These are phyloP conservation scores for Triadica sebifera DNA, from an alignment of 345 rosid species.

Conservation along the genomic window DNA sequence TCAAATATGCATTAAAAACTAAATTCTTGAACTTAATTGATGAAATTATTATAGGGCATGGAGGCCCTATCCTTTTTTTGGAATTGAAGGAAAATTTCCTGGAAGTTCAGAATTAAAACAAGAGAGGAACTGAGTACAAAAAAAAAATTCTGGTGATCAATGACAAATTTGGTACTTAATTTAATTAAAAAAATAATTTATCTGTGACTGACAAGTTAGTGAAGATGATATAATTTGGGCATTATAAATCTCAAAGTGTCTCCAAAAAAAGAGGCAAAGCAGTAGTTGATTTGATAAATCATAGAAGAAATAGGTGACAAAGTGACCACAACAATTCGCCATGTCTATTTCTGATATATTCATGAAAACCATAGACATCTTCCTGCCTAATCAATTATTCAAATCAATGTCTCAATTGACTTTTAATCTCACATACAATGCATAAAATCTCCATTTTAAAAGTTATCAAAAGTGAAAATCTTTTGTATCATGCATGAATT, in stretches of 20 bases:
- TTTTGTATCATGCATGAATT: slow-evolving; percentile 28
- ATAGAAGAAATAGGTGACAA: slow-evolving; percentile 21
- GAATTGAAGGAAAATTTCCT: neutral
- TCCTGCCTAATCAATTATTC: slow-evolving; percentile 34
- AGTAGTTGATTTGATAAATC: slow-evolving; percentile 18
- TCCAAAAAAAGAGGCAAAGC: slow-evolving; percentile 17
- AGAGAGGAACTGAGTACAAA: neutral
- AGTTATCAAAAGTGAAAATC: neutral
- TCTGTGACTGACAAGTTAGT: no score
- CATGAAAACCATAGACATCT: slow-evolving; percentile 17
- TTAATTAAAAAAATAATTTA: no score
- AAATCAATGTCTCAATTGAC: slow-evolving; percentile 1
- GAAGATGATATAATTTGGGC: neutral
- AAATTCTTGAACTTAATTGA: neutral
- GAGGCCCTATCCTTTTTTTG: neutral
- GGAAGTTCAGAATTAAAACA: neutral
- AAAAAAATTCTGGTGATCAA: neutral
- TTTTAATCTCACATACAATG: slow-evolving; percentile 24
- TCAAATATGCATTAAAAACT: neutral
- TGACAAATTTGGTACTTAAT: no score
- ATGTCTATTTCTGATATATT: slow-evolving; percentile 27
- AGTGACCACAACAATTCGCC: slow-evolving; percentile 30
- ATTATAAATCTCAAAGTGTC: slow-evolving; percentile 23
- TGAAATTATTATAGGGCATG: neutral
- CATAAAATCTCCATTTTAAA: slow-evolving; percentile 17